Conservation (phyloP, 805 yeast species). For the Suhomyces pyralidae region DNA sequence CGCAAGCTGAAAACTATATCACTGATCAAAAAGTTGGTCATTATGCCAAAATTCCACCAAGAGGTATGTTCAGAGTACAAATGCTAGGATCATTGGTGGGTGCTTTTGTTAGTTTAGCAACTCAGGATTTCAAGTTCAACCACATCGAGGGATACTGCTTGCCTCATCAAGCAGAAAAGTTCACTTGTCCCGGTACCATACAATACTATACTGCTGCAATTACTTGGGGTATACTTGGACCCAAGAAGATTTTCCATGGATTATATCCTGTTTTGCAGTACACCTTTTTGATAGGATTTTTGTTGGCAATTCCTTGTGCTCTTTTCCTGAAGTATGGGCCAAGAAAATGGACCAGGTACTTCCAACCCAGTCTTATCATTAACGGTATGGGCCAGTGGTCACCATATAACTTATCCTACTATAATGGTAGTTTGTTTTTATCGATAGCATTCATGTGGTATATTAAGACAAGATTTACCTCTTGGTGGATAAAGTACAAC, state of each 20-base stretch:
- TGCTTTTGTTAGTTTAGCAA: constrained; percentile 19
- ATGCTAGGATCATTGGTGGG: constrained; percentile 17
- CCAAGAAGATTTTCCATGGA: constrained; percentile 30
- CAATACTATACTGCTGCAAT: constrained; percentile 32
- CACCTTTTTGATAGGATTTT: constrained; percentile 32
- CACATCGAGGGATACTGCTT: constrained; percentile 17
- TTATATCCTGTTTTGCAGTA: constrained; percentile 31
- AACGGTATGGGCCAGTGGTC: constrained; percentile 10
- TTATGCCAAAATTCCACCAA: constrained; percentile 22
- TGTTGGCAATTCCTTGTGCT: constrained; percentile 22
- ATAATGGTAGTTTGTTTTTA: constrained; percentile 9
- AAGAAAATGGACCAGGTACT: constrained; percentile 15
- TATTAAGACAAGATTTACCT: constrained; percentile 3
- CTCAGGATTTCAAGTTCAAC: constrained; percentile 16
- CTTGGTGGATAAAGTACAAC: constrained; percentile 13
- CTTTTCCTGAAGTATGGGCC: constrained; percentile 13
- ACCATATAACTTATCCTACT: constrained; percentile 12
- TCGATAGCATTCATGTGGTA: constrained; percentile 8
- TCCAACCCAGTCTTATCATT: constrained; percentile 12
- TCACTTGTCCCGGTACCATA: constrained; percentile 28
- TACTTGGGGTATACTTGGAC: constrained; percentile 65
- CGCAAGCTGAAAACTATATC: constrained; percentile 30
- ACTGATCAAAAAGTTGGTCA: constrained; percentile 39
- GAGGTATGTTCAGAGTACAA: constrained; percentile 24
- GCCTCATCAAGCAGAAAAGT: constrained; percentile 17